Percentiles rank a stretch among this genome's conserved stretches.
phyloP scores from a whole-genome alignment of 371 early-diverging fungal species.

The Mortierella sp. region DNA sequence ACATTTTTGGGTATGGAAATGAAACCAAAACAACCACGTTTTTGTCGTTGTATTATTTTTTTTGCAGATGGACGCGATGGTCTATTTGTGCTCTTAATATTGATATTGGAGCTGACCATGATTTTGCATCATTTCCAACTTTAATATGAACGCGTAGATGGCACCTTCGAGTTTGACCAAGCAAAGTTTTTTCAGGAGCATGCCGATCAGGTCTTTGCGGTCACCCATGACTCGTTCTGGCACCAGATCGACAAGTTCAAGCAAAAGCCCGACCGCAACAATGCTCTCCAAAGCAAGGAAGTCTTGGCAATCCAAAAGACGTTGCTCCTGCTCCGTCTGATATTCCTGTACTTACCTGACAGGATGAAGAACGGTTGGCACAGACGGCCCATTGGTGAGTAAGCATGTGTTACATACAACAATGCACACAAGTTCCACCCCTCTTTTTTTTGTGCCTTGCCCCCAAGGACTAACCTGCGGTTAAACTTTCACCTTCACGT shows the following conservation, averaged over 20 bases:
- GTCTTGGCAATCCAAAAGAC: slow-evolving; percentile 74
- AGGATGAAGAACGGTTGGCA: slow-evolving; percentile 84
- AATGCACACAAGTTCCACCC: background rate
- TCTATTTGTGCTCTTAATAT: no score
- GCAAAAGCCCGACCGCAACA: slow-evolving; percentile 62
- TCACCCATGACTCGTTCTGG: slow-evolving; percentile 76
- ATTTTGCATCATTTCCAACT: no score
- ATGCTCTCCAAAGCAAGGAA: slow-evolving; percentile 68
- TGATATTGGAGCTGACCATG: background rate
- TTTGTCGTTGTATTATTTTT: background rate
- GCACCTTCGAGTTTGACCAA: slow-evolving; percentile 80
- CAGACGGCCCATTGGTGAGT: slow-evolving; percentile 68
- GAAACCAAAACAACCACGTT: background rate
- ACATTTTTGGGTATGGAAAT: slow-evolving; percentile 73
- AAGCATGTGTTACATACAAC: background rate
- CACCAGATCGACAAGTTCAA: slow-evolving; percentile 82
- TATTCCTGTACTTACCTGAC: slow-evolving; percentile 77
- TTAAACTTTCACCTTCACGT: background rate
- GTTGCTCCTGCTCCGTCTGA: slow-evolving; percentile 73
- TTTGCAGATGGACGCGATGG: no score
- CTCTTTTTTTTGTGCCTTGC: background rate
- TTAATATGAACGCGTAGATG: slow-evolving; percentile 61
- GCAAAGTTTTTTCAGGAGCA: slow-evolving; percentile 85
- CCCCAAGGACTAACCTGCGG: background rate
- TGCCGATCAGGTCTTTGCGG: slow-evolving; percentile 78